Base-by-base conservation (phyloP, 1,284 basidiomycete species). In the Pisolithus thermaeus region DNA sequence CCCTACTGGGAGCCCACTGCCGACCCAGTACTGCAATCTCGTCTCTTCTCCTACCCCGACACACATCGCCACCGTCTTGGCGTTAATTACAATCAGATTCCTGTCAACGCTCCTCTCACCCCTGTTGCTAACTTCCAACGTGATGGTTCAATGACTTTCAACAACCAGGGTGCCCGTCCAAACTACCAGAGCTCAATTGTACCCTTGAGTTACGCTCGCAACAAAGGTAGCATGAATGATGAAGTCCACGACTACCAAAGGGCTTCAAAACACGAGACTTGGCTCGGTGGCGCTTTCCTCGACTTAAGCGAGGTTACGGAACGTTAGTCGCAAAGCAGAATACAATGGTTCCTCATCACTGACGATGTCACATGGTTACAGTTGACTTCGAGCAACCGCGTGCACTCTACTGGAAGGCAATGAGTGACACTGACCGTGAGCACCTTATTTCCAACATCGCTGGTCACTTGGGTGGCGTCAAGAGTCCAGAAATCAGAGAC, bases 21-120 rank as follows among this genome's bases (percentile, higher is more conserved):
- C 36, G 94, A 97, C 71, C 94, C 94, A 16, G 89, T 97, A 55
- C 77, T 97, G 57, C 94, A 97, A 70, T 87, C 87, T 25, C 90
- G 94, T 56, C 80, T 97, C 39, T 97, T 96, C 83, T 92, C 91
- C 9, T 97, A 97, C 78, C 90, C 92, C 4, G 94, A 97, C 69
- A 91, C 94, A 7, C 93, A 96, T 70, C 84, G 92, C 55, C 87
- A 94, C 75, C 85, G 86, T 64, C 82, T 93, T 43, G 91, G 92
- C 36, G 61, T 71, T 54, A 97, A 97, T 78, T 95, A 96, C 75
- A 72, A 84, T 62, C 91, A 96, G 66, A 74, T 97, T 11, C 93
- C 93, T 4, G 87, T 95, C 65, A 97, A 97, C 67, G 77, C 80
- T n/a, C 85, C 90, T 2, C 63, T 86, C 51, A 76, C 72, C 42